These are phyloP conservation scores for Davidsoniella eucalypti DNA, from an alignment of 2,329 filamentous ascomycete species.

Conservation along the genomic window DNA sequence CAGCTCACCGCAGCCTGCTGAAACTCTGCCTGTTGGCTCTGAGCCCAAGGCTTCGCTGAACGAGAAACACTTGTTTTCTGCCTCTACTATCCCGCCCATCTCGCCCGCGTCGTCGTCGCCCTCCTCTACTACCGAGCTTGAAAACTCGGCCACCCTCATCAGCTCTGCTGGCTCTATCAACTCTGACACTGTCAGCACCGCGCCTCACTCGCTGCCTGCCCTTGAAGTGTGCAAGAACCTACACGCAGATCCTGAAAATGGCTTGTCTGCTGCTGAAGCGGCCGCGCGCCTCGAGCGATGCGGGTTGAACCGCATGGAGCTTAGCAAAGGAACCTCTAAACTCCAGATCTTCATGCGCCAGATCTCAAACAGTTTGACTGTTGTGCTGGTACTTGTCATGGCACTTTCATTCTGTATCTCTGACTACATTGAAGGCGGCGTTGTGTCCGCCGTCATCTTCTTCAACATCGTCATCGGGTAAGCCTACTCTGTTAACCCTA, in stretches of 20 bases:
- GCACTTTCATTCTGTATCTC: conserved; percentile 48
- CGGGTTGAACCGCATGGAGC: conserved; percentile 56
- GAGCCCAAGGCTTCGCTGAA: not conserved
- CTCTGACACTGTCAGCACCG: conserved; percentile 3
- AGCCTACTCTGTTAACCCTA: conserved; percentile 17
- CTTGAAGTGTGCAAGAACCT: conserved; percentile 21
- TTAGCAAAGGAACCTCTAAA: conserved; percentile 53
- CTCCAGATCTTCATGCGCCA: conserved; percentile 64
- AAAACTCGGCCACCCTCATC: conserved; percentile 9
- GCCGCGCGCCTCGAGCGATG: conserved; percentile 46
- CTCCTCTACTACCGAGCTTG: conserved; percentile 2
- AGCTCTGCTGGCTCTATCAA: conserved; percentile 5
- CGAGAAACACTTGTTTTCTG: not conserved
- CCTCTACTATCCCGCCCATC: conserved; percentile 2
- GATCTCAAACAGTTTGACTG: conserved; percentile 60
- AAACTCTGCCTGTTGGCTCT: not conserved
- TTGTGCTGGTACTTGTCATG: conserved; percentile 61
- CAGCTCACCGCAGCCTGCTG: not conserved
- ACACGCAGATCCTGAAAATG: conserved; percentile 34
- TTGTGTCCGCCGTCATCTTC: conserved; percentile 46
- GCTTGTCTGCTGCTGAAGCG: conserved; percentile 46
- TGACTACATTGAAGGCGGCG: conserved; percentile 47
- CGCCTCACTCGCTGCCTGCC: conserved; percentile 17
- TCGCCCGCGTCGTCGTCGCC: conserved; percentile 6
- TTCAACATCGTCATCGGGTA: conserved; percentile 53